Evolutionary conservation across 148 eudicot genomes (phyloP), one percentile per base, ranked within the genome.

Genomic region (Rheum nobile): DNA sequence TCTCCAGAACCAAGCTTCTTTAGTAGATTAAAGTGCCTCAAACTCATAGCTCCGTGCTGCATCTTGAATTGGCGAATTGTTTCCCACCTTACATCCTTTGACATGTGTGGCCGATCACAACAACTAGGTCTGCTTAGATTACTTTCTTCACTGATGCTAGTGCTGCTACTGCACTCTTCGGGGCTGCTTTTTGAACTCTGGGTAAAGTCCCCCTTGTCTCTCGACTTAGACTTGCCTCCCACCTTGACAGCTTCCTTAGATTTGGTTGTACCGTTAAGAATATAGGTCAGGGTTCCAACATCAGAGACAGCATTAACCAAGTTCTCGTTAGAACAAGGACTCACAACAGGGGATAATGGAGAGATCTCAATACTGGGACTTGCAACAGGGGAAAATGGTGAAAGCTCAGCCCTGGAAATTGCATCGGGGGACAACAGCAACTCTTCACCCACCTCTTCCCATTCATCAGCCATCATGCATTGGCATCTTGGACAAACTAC

Each of bases 1-100:
- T 95, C 99, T 74, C 99, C 99, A 76, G 87, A 90, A 68, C 99
- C 99, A 78, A 95, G 99, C 81, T 95, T 95, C 77, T 88, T 92
- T 79, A 95, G 73, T 75, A 95, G 86, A 79, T 88, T 95, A 35
- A 95, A 95, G 79, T 95, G 88, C 22, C 84, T 84, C 82, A 95
- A 75, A 0, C 92, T 92, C 34, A 95, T 65, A 72, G 80, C 84
- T 72, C 97, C 99, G 13, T 86, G 83, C 70, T 90, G 89, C 76
- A 77, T 87, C 82, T 77, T 85, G 12, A 88, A 82, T 72, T 79
- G 84, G 41, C 80, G 86, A 77, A 92, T 87, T 29, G 96, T 96
- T 80, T 86, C 85, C 99, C 99, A 95, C 81, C 91, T 85, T 26
- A 82, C 75, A 77, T 95, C 97, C 79, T 88, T 95, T 34, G 99